These are phyloP conservation scores for Trichoderma asperellum DNA, from an alignment of 2,329 filamentous ascomycete species.

Conservation along the genomic window DNA sequence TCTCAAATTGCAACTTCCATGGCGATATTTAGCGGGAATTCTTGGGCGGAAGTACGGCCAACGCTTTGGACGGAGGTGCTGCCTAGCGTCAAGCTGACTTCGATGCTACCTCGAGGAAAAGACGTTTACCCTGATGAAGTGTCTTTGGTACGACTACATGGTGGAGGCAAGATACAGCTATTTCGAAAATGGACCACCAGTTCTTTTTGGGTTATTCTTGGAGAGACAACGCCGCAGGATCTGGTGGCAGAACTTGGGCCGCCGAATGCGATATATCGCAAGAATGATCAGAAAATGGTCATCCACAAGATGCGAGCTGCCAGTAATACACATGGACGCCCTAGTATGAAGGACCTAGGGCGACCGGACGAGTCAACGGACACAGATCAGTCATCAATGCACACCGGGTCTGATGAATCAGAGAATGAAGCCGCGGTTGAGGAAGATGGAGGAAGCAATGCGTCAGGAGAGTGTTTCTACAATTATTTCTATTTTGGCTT, in stretches of 20 bases:
- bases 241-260: constrained; percentile 88
- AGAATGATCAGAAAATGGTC: constrained; percentile 84
- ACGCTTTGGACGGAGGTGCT: constrained; percentile 76
- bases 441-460: constrained; percentile 56
- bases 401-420: constrained; percentile 71
- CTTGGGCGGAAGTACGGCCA: constrained; percentile 82
- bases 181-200: constrained; percentile 70
- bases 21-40: constrained; percentile 87
- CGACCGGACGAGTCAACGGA: constrained; percentile 65
- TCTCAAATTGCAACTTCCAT: constrained; percentile 80
- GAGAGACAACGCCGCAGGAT: constrained; percentile 89
- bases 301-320: constrained; percentile 71
- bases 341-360: constrained; percentile 48
- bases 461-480: constrained; percentile 82
- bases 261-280: constrained; percentile 91
- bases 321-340: constrained; percentile 55
- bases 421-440: constrained; percentile 62
- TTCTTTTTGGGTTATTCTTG: constrained; percentile 73
- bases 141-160: constrained; percentile 76
- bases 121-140: constrained; percentile 88
- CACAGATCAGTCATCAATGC: constrained; percentile 74
- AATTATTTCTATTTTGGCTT: constrained; percentile 98
- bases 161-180: constrained; percentile 77
- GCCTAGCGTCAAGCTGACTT: constrained; percentile 72
- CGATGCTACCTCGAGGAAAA: constrained; percentile 69